Conservation (phyloP, 345 rosid species). For the Anastatica hierochuntica region DNA sequence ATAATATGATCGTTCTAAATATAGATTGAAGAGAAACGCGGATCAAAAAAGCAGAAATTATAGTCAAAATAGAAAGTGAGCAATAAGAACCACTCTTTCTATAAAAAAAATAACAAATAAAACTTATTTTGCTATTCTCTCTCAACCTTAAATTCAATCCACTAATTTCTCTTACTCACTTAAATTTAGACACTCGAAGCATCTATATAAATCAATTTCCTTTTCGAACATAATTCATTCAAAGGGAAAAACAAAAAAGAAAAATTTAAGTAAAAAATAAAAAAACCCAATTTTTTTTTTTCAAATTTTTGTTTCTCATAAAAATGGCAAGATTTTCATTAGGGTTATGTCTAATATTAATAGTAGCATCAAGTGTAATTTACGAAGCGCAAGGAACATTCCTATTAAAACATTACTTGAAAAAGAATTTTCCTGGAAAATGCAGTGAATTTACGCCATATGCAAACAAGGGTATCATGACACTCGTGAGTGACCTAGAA, state of each 20-base stretch:
- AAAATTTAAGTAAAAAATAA: not conserved
- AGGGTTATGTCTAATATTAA: slow-evolving; percentile 15
- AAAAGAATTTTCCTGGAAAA: not conserved
- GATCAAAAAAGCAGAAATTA: not conserved
- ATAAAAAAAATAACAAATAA: too few relatives aligned
- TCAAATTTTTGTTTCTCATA: not conserved
- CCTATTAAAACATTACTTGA: slow-evolving; percentile 9
- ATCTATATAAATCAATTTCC: slow-evolving; percentile 12
- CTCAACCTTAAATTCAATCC: slow-evolving; percentile 12
- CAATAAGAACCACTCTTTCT: not conserved
- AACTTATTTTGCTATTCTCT: slow-evolving; percentile 3
- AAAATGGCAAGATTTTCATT: slow-evolving; percentile 17
- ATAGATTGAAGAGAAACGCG: slow-evolving; percentile 11
- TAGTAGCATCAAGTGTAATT: slow-evolving; percentile 22
- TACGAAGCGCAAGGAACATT: slow-evolving; percentile 20
- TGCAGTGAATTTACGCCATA: slow-evolving; percentile 12
- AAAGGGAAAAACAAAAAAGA: not conserved
- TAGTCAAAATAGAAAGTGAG: not conserved
- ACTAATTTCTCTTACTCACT: slow-evolving; percentile 3
- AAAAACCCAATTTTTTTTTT: not conserved
- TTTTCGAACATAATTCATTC: not conserved
- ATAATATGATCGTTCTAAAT: not conserved
- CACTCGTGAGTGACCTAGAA: slow-evolving; percentile 1
- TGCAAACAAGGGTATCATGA: slow-evolving; percentile 9
- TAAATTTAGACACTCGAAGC: not conserved